phyloP scores from a whole-genome alignment of 2,329 filamentous ascomycete genomes.

The Colletotrichum agaves region DNA sequence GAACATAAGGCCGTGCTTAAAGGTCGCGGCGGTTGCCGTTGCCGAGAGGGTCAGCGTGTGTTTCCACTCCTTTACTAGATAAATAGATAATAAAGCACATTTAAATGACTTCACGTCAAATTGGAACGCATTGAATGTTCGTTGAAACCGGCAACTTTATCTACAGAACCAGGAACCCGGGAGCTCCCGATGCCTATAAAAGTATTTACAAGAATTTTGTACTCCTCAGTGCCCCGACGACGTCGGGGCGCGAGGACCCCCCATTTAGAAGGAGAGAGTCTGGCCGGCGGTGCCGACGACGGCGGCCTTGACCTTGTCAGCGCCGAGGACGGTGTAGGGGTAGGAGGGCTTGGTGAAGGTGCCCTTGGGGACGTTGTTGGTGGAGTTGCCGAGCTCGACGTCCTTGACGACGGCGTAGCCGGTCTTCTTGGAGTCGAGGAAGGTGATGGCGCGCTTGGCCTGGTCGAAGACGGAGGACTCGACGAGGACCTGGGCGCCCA shows the following conservation, averaged over 20 bases:
- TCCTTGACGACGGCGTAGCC: slow-evolving; percentile 56
- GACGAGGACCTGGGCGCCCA: slow-evolving; percentile 67
- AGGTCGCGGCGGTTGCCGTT: not conserved
- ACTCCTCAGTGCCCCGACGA: slow-evolving; percentile 8
- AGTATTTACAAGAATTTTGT: slow-evolving; percentile 33
- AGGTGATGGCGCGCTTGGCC: slow-evolving; percentile 50
- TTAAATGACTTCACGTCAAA: not conserved
- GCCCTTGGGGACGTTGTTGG: slow-evolving; percentile 60
- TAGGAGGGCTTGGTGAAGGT: slow-evolving; percentile 65
- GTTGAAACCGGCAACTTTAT: slow-evolving; percentile 9
- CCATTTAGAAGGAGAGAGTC: slow-evolving; percentile 48
- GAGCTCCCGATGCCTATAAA: slow-evolving; percentile 21
- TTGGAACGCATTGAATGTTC: not conserved
- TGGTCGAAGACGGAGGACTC: slow-evolving; percentile 64
- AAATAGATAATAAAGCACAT: no score
- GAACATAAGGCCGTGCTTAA: not conserved
- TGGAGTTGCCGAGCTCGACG: slow-evolving; percentile 55
- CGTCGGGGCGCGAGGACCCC: not conserved
- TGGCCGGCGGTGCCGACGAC: slow-evolving; percentile 53
- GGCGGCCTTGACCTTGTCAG: slow-evolving; percentile 55
- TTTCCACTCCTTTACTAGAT: not conserved
- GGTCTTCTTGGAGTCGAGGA: slow-evolving; percentile 52
- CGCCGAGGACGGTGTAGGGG: slow-evolving; percentile 57
- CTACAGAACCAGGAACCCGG: slow-evolving; percentile 15
- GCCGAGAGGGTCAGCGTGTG: not conserved